Conservation (phyloP, 75 land plant genomes). For the Pseudotsuga menziesii region DNA sequence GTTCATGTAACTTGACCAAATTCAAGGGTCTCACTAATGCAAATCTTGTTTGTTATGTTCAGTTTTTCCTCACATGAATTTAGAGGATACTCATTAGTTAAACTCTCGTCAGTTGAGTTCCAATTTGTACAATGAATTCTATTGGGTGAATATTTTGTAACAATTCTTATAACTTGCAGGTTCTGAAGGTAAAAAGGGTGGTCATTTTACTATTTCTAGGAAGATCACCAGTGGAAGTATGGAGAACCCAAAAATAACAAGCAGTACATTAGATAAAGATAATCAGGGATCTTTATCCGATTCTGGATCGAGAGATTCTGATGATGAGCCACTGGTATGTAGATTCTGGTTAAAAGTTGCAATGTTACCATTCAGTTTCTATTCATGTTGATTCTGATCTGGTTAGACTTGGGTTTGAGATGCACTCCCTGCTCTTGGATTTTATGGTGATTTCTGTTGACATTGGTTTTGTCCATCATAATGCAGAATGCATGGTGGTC, state of each 20-base stretch:
- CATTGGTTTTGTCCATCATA: neutral
- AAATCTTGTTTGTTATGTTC: neutral
- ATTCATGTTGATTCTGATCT: neutral
- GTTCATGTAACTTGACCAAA: too few relatives aligned
- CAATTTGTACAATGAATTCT: neutral
- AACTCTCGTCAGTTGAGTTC: too few relatives aligned
- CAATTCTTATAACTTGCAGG: neutral
- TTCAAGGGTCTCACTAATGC: neutral
- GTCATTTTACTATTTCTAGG: neutral
- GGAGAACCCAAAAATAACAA: neutral
- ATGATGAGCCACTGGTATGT: constrained; percentile 9
- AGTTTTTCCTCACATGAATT: neutral
- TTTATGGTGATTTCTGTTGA: neutral
- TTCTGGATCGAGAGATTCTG: constrained; percentile 7
- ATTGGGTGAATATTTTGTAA: neutral
- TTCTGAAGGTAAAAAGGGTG: constrained; percentile 1
- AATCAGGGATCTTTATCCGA: neutral
- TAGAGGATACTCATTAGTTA: neutral
- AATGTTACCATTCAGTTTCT: neutral
- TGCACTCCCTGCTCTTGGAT: neutral
- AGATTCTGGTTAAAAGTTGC: neutral
- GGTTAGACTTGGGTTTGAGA: neutral
- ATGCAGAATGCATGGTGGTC: constrained; percentile 10
- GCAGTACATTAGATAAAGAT: neutral
- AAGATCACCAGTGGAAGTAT: neutral